These are phyloP conservation scores for Cutaneotrichosporon spelunceum DNA, from an alignment of 1,284 basidiomycete species.

Conservation along the genomic window DNA sequence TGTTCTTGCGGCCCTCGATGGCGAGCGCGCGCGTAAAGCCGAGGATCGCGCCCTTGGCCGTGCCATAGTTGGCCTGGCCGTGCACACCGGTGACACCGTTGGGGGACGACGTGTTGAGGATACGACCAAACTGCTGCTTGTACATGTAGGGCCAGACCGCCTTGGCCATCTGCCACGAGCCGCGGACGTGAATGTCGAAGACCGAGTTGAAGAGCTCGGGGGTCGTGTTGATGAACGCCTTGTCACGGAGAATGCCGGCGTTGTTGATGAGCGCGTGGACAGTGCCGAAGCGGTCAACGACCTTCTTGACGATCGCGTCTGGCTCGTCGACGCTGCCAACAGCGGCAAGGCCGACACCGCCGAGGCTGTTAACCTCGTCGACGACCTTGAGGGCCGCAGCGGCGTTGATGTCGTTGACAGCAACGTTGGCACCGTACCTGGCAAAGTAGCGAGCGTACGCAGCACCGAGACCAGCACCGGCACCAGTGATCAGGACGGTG, in stretches of 20 bases:
- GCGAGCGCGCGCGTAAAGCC: slow-evolving; percentile 85
- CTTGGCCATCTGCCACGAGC: slow-evolving; percentile 82
- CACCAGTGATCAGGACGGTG: slow-evolving; percentile 91
- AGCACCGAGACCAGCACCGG: slow-evolving; percentile 87
- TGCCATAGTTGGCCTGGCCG: slow-evolving; percentile 82
- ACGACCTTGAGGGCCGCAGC: slow-evolving; percentile 80
- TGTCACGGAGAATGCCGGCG: slow-evolving; percentile 89
- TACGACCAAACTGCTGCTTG: slow-evolving; percentile 94
- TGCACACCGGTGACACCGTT: slow-evolving; percentile 95
- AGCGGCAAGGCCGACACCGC: slow-evolving; percentile 83
- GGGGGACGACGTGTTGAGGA: slow-evolving; percentile 88
- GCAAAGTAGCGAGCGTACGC: slow-evolving; percentile 89
- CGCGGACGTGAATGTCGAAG: slow-evolving; percentile 74
- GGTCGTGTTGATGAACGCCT: slow-evolving; percentile 83
- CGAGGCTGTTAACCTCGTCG: slow-evolving; percentile 77
- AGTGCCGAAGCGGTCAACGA: slow-evolving; percentile 80
- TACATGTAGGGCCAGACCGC: slow-evolving; percentile 97
- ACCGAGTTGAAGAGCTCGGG: slow-evolving; percentile 94
- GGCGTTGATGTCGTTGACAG: slow-evolving; percentile 91
- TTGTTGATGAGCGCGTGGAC: slow-evolving; percentile 91
- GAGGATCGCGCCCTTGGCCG: slow-evolving; percentile 91
- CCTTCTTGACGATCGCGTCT: slow-evolving; percentile 81
- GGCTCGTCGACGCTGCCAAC: slow-evolving; percentile 86
- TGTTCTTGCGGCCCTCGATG: slow-evolving; percentile 89
- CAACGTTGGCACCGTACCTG: slow-evolving; percentile 87